Evolutionary conservation across 1,284 basidiomycete species (phyloP), one percentile per base, ranked within the genome.

Genomic region (Malassezia globosa): DNA sequence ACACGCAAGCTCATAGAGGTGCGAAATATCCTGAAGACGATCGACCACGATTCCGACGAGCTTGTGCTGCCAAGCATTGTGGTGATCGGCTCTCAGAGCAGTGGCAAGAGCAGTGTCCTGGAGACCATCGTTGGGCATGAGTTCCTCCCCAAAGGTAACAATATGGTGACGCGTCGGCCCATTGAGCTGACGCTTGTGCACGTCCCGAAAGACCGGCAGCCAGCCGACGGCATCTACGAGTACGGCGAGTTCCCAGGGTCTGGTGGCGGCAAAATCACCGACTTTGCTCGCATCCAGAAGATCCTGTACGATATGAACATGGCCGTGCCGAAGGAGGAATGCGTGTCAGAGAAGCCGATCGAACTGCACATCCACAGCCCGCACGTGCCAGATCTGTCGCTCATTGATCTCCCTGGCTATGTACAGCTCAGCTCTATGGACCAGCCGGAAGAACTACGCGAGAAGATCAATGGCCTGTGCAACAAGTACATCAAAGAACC

Each of bases 101-200:
- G 87, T 4, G 92, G 92, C 4, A 99, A 99, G 77, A 92, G 87
- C 64, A 90, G 86, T 22, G 94, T 99, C 0, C 76, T 99, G 46
- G 92, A 99, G 73, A 85, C 94, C 1, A 87, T 99, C 58, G 94
- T 99, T 19, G 94, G 92, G 0, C 88, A 95, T 58, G 89, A 97
- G 72, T 97, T 99, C 73, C 75, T 99, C 34, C 94, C 92, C 31
- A 97, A 97, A 75, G 92, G 92, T 50, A 85, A 90, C 73, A 97
- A 97, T 73, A 99, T 99, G 94, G 94, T 97, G 37, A 99, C 92
- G 1, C 85, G 92, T 2, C 82, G 92, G 40, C 94, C 92, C 1
- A 94, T 99, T 64, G 92, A 99, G 72, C 80, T 97, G 49, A 97
- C 92, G 0, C 82, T 99, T 42, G 83, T 97, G 52, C 87, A 97